Base-by-base conservation (phyloP, 1,139 yeast species). In the Maudiozyma humilis region DNA sequence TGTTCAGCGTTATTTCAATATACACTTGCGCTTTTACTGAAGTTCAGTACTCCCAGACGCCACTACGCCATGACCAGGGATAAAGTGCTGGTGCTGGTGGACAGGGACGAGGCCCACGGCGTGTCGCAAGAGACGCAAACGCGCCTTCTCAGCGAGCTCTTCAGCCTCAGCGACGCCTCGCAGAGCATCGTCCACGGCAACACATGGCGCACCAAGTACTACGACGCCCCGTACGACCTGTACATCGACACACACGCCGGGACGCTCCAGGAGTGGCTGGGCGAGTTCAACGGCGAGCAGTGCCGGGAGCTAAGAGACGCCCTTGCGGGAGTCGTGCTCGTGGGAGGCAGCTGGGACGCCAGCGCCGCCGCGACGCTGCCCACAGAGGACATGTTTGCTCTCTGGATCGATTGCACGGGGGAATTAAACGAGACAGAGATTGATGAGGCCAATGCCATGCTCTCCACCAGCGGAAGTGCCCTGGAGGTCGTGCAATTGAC, bases 161-260 rank as follows among this genome's bases (percentile, higher is more conserved):
- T 6, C 27, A 23, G 8, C 8, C 27, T 10, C 10, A 6, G 10
- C 27, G 27, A 23, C 27, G 27, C 8, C 6, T 10, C 6, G 27
- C 27, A 23, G 27, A 23, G 27, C 27, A 58, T 59, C 17, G 13
- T 55, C 12, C 54, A 54, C 42, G 43, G 44, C 20, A 37, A 57
- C 5, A 19, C 14, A 10, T 60, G 64, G 64, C 45, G 41, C 13
- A 65, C 60, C 6, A 63, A 59, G 47, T 64, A 65, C 47, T 64
- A 60, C 44, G 35, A 47, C 10, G 49, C 55, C 0, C 30, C 32
- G 0, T 50, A 53, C 18, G 67, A 63, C 36, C 45, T 62, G 2
- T 65, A 65, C 51, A 46, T 65, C n/a, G 68, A 63, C 43, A 53
- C 50, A 5, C 51, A 44, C 32, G 55, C 50, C 7, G 45, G 42